These are phyloP conservation scores for Rhynchosporium agropyri DNA, from an alignment of 2,329 filamentous ascomycete genomes.

Conservation along the genomic window DNA sequence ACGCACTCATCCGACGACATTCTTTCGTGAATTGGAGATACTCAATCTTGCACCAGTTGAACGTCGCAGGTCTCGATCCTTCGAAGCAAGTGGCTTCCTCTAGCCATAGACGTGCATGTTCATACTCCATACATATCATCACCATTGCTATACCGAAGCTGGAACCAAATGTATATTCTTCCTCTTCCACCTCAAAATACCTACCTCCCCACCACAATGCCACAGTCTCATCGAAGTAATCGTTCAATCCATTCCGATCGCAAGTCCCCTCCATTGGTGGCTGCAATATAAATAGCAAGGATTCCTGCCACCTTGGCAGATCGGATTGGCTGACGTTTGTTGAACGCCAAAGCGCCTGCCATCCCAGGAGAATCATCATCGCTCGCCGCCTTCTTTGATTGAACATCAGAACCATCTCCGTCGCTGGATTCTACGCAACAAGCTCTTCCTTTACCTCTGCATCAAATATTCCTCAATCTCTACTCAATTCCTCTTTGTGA, in stretches of 20 bases:
- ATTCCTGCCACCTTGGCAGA: not conserved
- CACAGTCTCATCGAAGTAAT: slow-evolving; percentile 1
- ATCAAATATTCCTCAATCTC: slow-evolving; percentile 4
- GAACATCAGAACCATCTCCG: slow-evolving; percentile 3
- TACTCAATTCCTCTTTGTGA: slow-evolving; percentile 20
- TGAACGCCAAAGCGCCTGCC: not conserved
- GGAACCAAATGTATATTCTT: no score
- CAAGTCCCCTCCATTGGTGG: slow-evolving; percentile 1
- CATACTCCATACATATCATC: not conserved
- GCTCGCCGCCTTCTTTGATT: slow-evolving; percentile 16
- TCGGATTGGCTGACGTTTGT: slow-evolving; percentile 13
- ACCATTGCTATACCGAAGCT: no score
- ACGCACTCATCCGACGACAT: not conserved
- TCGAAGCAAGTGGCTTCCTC: not conserved
- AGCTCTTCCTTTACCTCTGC: not conserved
- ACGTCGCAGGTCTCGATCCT: not conserved
- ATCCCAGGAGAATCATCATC: not conserved
- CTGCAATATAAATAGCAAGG: not conserved
- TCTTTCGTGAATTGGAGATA: not conserved
- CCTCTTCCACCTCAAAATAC: no score
- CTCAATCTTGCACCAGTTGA: not conserved
- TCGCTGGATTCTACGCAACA: not conserved
- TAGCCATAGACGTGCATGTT: not conserved
- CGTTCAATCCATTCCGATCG: not conserved
- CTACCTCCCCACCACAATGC: not conserved